Base-by-base conservation (phyloP, 2,329 filamentous ascomycete genomes). In the Calonectria ilicicola region DNA sequence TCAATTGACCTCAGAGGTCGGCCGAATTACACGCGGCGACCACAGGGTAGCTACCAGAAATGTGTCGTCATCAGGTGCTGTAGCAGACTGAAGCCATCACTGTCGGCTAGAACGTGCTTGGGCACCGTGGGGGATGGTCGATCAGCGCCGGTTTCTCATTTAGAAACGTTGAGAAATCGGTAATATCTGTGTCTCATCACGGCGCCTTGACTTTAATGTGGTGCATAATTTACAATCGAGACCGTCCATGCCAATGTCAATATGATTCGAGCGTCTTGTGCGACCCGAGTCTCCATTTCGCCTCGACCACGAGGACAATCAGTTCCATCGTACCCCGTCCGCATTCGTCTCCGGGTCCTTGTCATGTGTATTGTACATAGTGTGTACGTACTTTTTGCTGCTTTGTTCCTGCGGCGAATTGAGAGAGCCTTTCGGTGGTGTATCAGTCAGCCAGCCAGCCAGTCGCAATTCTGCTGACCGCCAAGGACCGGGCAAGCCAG, bases 391-490 rank as follows among this genome's bases (percentile, higher is more conserved):
- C 44, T 35, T 35, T 35, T 47, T 60, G 14, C 26, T 21, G 15
- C 42, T 42, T 32, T 44, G 44, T 23, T 46, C 19, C 21, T 15
- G 12, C 19, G 12, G 44, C 44, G 44, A 23, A 35, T 26, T 21
- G 21, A 35, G 53, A 46, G 19, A 46, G 21, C 23, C 19, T 32
- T 14, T 38, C 10, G 35, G 47, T 62, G 47, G 46, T 44, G 35
- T 47, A 40, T n/a, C 63, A 53, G 51, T 60, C 58, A 60, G 47
- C 67, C 56, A 73, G 74, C 63, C 74, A 74, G 76, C 74, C 74
- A 78, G 77, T 78, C 75, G 75, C 56, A 74, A 73, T 79, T 78
- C 76, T 68, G 77, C 78, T 80, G 78, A 80, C 78, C 78, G 78
- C 78, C 78, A 65, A 47, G 67, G 74, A 72, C 72, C 72, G 67